phyloP scores from a whole-genome alignment of 257 asterid species.

The Mentha longifolia region DNA sequence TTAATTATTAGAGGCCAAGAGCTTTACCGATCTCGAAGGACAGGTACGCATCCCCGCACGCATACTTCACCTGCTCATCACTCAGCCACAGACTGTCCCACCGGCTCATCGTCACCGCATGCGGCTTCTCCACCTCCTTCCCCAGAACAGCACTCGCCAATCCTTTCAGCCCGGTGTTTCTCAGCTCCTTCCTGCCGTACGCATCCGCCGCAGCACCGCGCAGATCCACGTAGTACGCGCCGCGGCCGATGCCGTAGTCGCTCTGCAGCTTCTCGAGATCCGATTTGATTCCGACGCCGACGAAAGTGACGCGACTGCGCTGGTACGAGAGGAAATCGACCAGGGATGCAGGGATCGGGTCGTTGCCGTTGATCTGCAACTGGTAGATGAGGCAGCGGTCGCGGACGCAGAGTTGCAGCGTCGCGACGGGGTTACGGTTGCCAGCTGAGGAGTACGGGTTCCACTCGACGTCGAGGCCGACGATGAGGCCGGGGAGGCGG shows the following conservation, averaged over 20 bases:
- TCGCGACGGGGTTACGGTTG: slow-evolving; percentile 38
- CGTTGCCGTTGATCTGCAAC: slow-evolving; percentile 23
- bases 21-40: slow-evolving; percentile 44
- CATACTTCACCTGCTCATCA: slow-evolving; percentile 43
- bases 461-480: slow-evolving; percentile 43
- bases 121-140: slow-evolving; percentile 41
- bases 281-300: slow-evolving; percentile 28
- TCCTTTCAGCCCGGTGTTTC: slow-evolving; percentile 34
- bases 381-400: slow-evolving; percentile 41
- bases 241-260: slow-evolving; percentile 30
- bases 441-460: not conserved
- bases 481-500: slow-evolving; percentile 32
- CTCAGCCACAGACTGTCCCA: slow-evolving; percentile 45
- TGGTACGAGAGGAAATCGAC: slow-evolving; percentile 23
- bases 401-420: slow-evolving; percentile 43
- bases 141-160: slow-evolving; percentile 42
- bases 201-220: slow-evolving; percentile 38
- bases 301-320: slow-evolving; percentile 24
- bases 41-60: slow-evolving; percentile 49
- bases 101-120: slow-evolving; percentile 35
- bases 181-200: slow-evolving; percentile 21
- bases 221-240: slow-evolving; percentile 23
- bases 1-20: too few relatives aligned
- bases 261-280: slow-evolving; percentile 32
- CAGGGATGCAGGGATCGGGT: slow-evolving; percentile 24